phyloP scores from a whole-genome alignment of 495 filamentous ascomycete genomes.

The Neurospora sp. region DNA sequence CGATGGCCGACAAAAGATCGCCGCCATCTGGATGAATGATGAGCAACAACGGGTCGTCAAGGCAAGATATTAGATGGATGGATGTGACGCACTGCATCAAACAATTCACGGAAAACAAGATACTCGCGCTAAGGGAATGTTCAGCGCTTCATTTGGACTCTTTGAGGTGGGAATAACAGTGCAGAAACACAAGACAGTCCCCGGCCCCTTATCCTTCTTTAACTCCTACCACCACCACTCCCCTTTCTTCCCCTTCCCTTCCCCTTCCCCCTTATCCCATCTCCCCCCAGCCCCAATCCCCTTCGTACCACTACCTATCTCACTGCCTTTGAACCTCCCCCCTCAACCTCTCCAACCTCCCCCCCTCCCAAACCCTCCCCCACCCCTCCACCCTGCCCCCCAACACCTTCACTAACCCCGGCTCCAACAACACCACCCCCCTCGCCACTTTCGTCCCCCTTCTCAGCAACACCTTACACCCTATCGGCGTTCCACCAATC shows the following conservation, averaged over 20 bases:
- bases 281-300: rapidly evolving
- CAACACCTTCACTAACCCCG: conserved; percentile 50
- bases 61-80: too few species aligned
- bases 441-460: conserved; percentile 55
- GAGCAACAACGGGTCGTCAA: too few species aligned
- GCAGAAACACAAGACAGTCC: too few species aligned
- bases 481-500: conserved; percentile 58
- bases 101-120: too few species aligned
- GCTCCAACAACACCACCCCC: conserved; percentile 68
- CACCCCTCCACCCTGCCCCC: conserved; percentile 81
- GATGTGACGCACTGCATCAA: too few species aligned
- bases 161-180: too few species aligned
- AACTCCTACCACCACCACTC: too few species aligned
- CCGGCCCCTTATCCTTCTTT: too few species aligned
- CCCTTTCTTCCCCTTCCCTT: not conserved
- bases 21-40: too few species aligned
- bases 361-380: conserved; percentile 67
- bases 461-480: conserved; percentile 67
- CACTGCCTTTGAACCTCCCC: conserved; percentile 37
- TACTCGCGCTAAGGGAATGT: too few species aligned
- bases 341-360: conserved; percentile 58
- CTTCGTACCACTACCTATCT: not conserved
- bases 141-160: not conserved
- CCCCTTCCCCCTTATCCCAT: not conserved
- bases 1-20: too few species aligned